A percentile compares a stretch with the other conserved stretches of the same genome.
Conservation (phyloP, 441 rosid species). For the Eugenia klotzschiana region DNA sequence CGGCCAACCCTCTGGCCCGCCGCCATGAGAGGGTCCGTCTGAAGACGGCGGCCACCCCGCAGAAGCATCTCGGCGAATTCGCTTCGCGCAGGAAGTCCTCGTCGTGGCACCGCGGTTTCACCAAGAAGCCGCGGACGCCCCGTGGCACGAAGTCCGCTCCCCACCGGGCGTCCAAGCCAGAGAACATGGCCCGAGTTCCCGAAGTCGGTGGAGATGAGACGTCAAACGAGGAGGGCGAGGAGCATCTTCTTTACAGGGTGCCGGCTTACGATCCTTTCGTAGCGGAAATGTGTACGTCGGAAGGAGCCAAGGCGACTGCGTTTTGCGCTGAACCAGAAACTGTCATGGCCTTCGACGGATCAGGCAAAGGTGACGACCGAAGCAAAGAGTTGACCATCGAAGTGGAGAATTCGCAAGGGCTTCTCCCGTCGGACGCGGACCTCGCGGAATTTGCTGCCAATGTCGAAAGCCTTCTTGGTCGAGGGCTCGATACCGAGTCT, state of each 20-base stretch:
- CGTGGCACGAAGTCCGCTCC: constrained; percentile 19
- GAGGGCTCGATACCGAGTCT: constrained; percentile 49
- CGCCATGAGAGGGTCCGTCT: constrained; percentile 76
- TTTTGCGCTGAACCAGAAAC: background rate
- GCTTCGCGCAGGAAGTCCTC: constrained; percentile 10
- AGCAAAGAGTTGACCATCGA: constrained; percentile 5
- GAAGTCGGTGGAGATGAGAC: constrained; percentile 53
- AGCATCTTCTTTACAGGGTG: constrained; percentile 68
- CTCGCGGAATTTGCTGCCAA: constrained; percentile 80
- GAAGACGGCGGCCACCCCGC: constrained; percentile 29
- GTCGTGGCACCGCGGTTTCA: constrained; percentile 74
- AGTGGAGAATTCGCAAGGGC: constrained; percentile 25
- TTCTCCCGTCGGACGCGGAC: constrained; percentile 69
- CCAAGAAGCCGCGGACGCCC: constrained; percentile 75
- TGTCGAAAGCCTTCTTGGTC: constrained; percentile 71
- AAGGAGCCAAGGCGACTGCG: constrained; percentile 2
- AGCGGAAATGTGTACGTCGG: constrained; percentile 32
- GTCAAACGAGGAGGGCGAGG: constrained; percentile 38
- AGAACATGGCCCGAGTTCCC: constrained; percentile 28
- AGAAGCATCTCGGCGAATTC: constrained; percentile 8
- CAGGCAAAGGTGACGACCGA: background rate
- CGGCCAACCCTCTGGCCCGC: constrained; percentile 70
- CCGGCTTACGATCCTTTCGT: constrained; percentile 55
- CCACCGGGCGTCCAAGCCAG: background rate
- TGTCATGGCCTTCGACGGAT: background rate